These are phyloP conservation scores for Podila epicladia DNA, from an alignment of 192 early-diverging fungal genomes.

Conservation along the genomic window DNA sequence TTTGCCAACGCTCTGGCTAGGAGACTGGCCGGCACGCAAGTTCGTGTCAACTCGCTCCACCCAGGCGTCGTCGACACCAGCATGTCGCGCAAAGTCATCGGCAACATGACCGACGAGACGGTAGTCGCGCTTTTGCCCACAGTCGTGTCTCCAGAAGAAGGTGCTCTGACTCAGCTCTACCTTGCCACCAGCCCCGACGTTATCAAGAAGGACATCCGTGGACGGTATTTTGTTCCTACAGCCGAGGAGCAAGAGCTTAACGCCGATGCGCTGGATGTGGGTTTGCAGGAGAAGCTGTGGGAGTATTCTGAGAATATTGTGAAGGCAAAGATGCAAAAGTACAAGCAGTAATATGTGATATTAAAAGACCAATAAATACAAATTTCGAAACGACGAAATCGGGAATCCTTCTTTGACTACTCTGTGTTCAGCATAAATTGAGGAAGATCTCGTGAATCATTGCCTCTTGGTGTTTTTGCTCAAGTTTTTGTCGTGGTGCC, in stretches of 20 bases:
- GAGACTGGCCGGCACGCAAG: slow-evolving; percentile 10
- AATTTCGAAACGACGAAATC: too few species aligned
- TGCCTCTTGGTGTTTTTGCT: too few species aligned
- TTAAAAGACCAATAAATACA: too few species aligned
- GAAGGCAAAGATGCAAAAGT: background rate
- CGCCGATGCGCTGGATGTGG: background rate
- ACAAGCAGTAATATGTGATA: too few species aligned
- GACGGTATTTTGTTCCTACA: slow-evolving; percentile 7
- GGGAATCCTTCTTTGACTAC: too few species aligned
- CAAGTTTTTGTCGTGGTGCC: too few species aligned
- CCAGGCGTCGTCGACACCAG: slow-evolving; percentile 44
- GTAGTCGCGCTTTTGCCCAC: too few species aligned
- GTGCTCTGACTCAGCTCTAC: slow-evolving; percentile 55
- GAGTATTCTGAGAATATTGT: slow-evolving; percentile 13
- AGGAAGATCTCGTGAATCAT: too few species aligned
- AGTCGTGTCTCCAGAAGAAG: slow-evolving; percentile 25
- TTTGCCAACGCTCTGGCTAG: slow-evolving; percentile 54
- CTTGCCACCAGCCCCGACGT: slow-evolving; percentile 58
- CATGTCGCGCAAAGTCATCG: slow-evolving; percentile 6
- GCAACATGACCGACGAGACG: background rate
- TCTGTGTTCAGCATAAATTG: too few species aligned
- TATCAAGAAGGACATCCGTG: slow-evolving; percentile 39
- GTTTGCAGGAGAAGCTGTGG: slow-evolving; percentile 10
- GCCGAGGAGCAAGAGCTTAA: background rate
- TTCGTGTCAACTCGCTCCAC: slow-evolving; percentile 51